A percentile compares a stretch with the other conserved stretches of the same genome.
Evolutionary conservation across 1,284 basidiomycete species (phyloP).

Genomic region (Xerocomus subilludens): DNA sequence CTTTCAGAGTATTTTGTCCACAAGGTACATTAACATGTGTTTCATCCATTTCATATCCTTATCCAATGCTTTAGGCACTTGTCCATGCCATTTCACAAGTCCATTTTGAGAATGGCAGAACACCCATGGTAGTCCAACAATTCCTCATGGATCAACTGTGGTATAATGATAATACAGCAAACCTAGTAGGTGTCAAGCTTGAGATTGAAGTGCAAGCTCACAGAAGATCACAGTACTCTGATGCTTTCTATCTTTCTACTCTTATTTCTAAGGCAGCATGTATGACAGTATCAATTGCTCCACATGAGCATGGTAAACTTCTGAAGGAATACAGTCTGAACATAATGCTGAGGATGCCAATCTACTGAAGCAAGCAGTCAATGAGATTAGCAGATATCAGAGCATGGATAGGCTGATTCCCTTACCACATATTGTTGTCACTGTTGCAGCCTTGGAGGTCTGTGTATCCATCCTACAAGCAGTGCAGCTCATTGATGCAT

Average conservation of each 20-base stretch:
- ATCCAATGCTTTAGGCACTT: slow-evolving; percentile 65
- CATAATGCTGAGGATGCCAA: slow-evolving; percentile 74
- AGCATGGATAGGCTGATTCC: slow-evolving; percentile 96
- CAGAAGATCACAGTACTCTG: slow-evolving; percentile 75
- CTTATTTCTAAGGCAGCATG: slow-evolving; percentile 86
- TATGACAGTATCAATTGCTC: slow-evolving; percentile 76
- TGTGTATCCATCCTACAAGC: slow-evolving; percentile 40
- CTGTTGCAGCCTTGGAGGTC: slow-evolving; percentile 90
- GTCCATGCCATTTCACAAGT: slow-evolving; percentile 86
- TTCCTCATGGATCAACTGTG: slow-evolving; percentile 91
- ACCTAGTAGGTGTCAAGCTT: slow-evolving; percentile 68
- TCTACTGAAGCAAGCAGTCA: slow-evolving; percentile 76
- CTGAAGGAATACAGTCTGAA: slow-evolving; percentile 70
- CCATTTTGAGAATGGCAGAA: slow-evolving; percentile 87
- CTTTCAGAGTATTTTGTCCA: slow-evolving; percentile 94
- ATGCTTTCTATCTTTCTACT: slow-evolving; percentile 91
- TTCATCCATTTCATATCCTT: slow-evolving; percentile 17
- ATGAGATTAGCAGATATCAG: slow-evolving; percentile 90
- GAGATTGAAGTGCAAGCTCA: slow-evolving; percentile 30
- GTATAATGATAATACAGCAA: slow-evolving; percentile 96
- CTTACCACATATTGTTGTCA: slow-evolving; percentile 94
- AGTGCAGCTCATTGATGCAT: slow-evolving; percentile 25
- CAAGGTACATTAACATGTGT: slow-evolving; percentile 66
- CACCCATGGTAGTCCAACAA: slow-evolving; percentile 87
- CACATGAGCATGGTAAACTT: slow-evolving; percentile 82